phyloP scores from a whole-genome alignment of 345 rosid genomes.

The Cardiospermum halicacabum region DNA sequence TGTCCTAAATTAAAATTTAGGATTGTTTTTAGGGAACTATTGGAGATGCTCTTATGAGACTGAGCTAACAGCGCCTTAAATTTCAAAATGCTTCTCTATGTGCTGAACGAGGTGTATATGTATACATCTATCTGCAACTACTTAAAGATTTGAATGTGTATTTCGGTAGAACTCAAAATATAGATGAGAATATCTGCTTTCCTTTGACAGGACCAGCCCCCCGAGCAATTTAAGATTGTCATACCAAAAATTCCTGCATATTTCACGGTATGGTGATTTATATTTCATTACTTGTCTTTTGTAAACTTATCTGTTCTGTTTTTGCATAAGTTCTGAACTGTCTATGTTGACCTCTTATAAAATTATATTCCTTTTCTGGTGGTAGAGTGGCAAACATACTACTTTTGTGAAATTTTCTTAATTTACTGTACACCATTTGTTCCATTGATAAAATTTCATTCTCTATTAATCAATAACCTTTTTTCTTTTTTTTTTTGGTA shows the following conservation, averaged over 20 bases:
- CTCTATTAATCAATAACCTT: background rate
- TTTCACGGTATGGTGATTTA: slow-evolving; percentile 68
- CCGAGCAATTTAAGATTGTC: slow-evolving; percentile 84
- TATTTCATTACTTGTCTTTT: background rate
- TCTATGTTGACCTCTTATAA: background rate
- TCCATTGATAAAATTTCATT: background rate
- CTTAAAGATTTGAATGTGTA: background rate
- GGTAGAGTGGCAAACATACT: background rate
- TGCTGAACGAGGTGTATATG: background rate
- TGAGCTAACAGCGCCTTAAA: background rate
- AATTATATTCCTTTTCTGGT: background rate
- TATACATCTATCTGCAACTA: background rate
- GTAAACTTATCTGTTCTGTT: background rate
- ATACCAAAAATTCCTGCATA: slow-evolving; percentile 90
- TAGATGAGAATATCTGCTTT: background rate
- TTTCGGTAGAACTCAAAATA: background rate
- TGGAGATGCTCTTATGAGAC: no score
- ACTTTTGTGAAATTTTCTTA: background rate
- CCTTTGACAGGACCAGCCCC: slow-evolving; percentile 51
- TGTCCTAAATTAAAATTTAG: background rate
- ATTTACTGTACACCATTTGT: background rate
- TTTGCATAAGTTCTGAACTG: background rate
- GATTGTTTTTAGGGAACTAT: no score
- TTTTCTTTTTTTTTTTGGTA: slow-evolving; percentile 5
- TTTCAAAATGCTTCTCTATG: background rate